Percentiles rank a stretch among this genome's conserved stretches.
These are phyloP conservation scores for Yarrowia sp. DNA, from an alignment of 805 yeast species.

Conservation along the genomic window DNA sequence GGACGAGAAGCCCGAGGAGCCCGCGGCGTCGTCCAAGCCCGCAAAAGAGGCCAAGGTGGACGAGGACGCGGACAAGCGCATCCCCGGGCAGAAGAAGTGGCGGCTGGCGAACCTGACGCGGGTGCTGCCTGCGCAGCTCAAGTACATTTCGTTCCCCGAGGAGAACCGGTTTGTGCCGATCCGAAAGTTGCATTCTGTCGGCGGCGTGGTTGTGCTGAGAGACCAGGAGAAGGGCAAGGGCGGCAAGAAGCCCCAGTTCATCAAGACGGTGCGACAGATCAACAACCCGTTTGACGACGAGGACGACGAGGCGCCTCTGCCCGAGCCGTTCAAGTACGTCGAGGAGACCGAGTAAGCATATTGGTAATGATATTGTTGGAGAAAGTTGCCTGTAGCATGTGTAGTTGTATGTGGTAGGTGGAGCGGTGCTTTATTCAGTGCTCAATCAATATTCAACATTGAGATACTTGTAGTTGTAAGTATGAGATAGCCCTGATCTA, in stretches of 20 bases:
- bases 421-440: no score
- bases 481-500: no score
- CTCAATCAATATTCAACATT: no score
- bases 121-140: conserved; percentile 84
- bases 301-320: conserved; percentile 51
- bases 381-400: no score
- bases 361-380: conserved; percentile 21
- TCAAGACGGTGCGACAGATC: conserved; percentile 85
- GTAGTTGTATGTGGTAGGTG: no score
- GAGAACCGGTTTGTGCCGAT: conserved; percentile 79
- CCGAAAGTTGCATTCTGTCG: conserved; percentile 62
- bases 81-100: conserved; percentile 43
- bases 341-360: conserved; percentile 27
- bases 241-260: conserved; percentile 52
- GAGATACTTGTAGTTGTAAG: no score
- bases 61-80: conserved; percentile 31
- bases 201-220: conserved; percentile 39
- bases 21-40: conserved; percentile 28
- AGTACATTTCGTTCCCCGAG: conserved; percentile 72
- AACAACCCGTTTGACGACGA: conserved; percentile 74
- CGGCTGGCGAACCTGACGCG: conserved; percentile 77
- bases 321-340: conserved; percentile 43
- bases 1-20: conserved; percentile 33
- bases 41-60: conserved; percentile 35
- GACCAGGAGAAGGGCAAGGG: conserved; percentile 34